Base-by-base conservation (phyloP, 139 green algal genomes). In the Haematococcus sp. region DNA sequence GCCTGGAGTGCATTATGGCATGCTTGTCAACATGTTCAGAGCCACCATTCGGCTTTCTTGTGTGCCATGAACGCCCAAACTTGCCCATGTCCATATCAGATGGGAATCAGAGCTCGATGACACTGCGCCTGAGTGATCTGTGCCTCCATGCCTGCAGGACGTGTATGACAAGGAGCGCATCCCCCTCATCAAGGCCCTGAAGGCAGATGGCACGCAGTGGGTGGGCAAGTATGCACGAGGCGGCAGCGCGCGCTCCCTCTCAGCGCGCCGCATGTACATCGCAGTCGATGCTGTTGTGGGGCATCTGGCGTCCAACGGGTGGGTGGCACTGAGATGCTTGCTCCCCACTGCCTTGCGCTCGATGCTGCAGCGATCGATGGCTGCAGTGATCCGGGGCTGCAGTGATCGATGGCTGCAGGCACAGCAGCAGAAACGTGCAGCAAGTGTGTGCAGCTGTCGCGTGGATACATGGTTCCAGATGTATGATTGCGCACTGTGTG, bases 181-280 rank as follows among this genome's bases (percentile, higher is more conserved):
- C 17, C 73, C 71, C 7, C 75, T 88, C 34, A 83, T 88, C 63
- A 88, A 88, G 77, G 54, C 22, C 2, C 49, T 88, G 22, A 84
- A 84, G 40, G 31, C 23, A 0, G 80, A 88, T 7, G 75, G 68
- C 27, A 33, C 46, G 0, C 55, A 70, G 28, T 88, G 83, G 81
- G 84, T 86, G 32, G 77, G 59, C 75, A 85, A 85, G 72, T 89
- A 89, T 43, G 84, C 84, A 4, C 77, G 84, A 5, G 84, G 84
- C 13, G 84, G 84, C 44, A 84, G 74, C 55, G 84, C 76, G 0
- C 70, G 80, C 33, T 71, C 46, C 4, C 71, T 84, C 33, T 76
- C 49, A 25, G 84, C 84, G 1, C 80, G 84, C 22, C 72, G 72
- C 33, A 83, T 81, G 69, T 86, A 89, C 69, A 82, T 83, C 16